These are phyloP conservation scores for Carallia brachiata DNA, from an alignment of 345 rosid species.

Conservation along the genomic window DNA sequence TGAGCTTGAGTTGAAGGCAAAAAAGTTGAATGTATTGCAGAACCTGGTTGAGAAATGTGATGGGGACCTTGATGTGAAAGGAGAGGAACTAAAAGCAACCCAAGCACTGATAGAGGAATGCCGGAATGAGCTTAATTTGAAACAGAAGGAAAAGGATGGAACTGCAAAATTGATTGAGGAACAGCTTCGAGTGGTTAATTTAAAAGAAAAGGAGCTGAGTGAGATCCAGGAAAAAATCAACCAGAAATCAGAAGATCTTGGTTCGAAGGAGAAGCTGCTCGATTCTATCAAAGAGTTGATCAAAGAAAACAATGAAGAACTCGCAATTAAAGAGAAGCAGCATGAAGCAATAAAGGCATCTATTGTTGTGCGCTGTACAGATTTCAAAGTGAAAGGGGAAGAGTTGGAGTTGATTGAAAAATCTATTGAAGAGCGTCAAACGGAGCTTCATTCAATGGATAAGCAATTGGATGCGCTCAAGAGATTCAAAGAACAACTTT, in stretches of 20 bases:
- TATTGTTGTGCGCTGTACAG: slow-evolving; percentile 12
- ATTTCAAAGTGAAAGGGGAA: slow-evolving; percentile 12
- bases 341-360: slow-evolving; percentile 22
- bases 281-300: slow-evolving; percentile 6
- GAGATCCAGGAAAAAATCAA: slow-evolving; percentile 2
- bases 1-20: slow-evolving; percentile 14
- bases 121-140: slow-evolving; percentile 12
- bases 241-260: slow-evolving; percentile 6
- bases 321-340: slow-evolving; percentile 22
- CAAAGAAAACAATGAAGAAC: slow-evolving; percentile 7
- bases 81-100: background rate
- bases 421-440: background rate
- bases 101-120: slow-evolving; percentile 9
- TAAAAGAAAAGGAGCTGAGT: slow-evolving; percentile 8
- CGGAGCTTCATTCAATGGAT: slow-evolving; percentile 7
- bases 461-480: slow-evolving; percentile 18
- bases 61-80: slow-evolving; percentile 7
- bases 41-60: background rate
- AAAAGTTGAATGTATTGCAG: slow-evolving; percentile 4
- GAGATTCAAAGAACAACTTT: background rate
- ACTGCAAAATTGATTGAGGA: background rate
- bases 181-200: slow-evolving; percentile 6
- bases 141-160: background rate
- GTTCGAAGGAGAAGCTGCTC: slow-evolving; percentile 2
- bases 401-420: slow-evolving; percentile 11